Base-by-base conservation (phyloP, 2,329 filamentous ascomycete genomes). In the Fusarium agapanthi region DNA sequence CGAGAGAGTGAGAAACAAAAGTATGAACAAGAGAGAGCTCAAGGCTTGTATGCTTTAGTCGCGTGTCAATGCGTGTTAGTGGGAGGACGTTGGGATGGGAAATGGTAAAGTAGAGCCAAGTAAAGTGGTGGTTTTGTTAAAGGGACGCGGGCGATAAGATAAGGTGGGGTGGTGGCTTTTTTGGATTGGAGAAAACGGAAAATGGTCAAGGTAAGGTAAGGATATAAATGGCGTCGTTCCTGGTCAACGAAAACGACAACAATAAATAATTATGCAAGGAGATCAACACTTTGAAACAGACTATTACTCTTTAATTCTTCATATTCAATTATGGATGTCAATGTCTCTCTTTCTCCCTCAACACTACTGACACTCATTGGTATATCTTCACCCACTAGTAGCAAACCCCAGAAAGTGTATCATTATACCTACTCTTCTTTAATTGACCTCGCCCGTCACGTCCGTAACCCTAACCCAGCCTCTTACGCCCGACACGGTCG, bases 71-170 rank as follows among this genome's bases (percentile, higher is more conserved):
- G 69, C 57, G 69, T 72, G 70, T 63, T 61, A 66, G 60, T 70
- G 65, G 69, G 59, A 71, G 40, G 65, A 43, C 24, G 47, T 58
- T 61, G 47, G 20, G 56, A 70, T 67, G 50, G 47, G 56, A 67
- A 69, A 40, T 28, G 50, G 34, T 54, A 40, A n/a, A n/a, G 34
- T 40, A 28, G 26, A 40, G 24, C 28, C 22, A 53, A 58, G 56
- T 61, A 53, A 65, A 59, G 61, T 51, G 61, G 58, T 73, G 61
- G 71, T 71, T 73, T 73, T 74, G 71, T 71, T 18, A 41, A 41
- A 64, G 60, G 50, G 43, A 72, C 69, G 58, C 53, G 63, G 55
- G 24, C 62, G 71, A 73, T 74, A 73, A 73, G 71, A 73, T 73
- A 73, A 74, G 71, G 57, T n/a, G 66, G 51, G 45, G 34, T 61